Base-by-base conservation (phyloP, 108 stramenopile species). In the Pseudonitzschia multiseries region DNA sequence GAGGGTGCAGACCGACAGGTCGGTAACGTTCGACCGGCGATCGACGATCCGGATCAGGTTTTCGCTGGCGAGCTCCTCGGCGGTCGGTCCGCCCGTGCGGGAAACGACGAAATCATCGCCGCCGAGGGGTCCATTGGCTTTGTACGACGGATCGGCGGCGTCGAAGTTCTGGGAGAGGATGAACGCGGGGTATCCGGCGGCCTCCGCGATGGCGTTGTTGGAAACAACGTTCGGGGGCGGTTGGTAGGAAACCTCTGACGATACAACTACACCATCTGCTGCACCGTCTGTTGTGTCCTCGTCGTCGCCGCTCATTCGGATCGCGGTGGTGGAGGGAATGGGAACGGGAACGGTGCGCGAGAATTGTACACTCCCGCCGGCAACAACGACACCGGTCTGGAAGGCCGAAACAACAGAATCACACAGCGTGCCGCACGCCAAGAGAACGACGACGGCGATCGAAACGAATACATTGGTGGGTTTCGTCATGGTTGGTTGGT, bases 1-100 rank as follows among this genome's bases (percentile, higher is more conserved):
- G 17, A 98, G 75, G 15, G 89, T 92, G 69, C 97, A 97, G 36
- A 91, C 84, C 81, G 97, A 94, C 57, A 96, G 72, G 71, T 98
- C 96, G 48, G 79, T 83, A 56, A 87, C 82, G 66, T 50, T 74
- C 14, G 73, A 62, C 2, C 52, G 1, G 3, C 73, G 52, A 70
- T 84, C 82, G 28, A 82, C 75, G 68, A 97, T 96, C 51, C 73
- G 68, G 0, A 90, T 69, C 67, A 96, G 78, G 71, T 96, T 87
- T 52, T 91, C 93, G 74, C 94, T 92, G 40, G 83, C 70, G 40
- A 96, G 65, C 79, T 96, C 96, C 51, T 89, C 84, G 41, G 54
- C 26, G 2, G 78, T 83, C 13, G 93, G 93, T 28, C 78, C 88
- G 17, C 93, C 93, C 41, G 21, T 50, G 51, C 93, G 85, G 20